Base-by-base conservation (phyloP, 305 asterid genomes). In the Fraxinus angustifolia region DNA sequence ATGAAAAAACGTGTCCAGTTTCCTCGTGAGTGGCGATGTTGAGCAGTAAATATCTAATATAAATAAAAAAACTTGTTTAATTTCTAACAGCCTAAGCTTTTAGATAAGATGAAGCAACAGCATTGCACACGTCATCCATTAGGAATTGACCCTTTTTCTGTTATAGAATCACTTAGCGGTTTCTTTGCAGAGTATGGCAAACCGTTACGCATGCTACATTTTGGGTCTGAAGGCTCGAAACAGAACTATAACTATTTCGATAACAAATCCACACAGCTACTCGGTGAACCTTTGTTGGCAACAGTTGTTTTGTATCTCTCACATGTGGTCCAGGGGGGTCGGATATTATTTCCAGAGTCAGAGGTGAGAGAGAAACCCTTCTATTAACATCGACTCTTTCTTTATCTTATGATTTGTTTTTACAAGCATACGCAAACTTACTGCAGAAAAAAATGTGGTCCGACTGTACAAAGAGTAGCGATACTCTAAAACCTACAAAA, bases 281-380 rank as follows among this genome's bases (percentile, higher is more conserved):
- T 78, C 21, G 87, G 82, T 2, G 83, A 85, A 84, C 89, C 92
- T 73, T 83, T 90, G 84, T 84, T 91, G 86, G 98, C 98, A 78
- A 92, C 95, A 21, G 90, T 94, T 67, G 83, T 93, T 85, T 83
- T 94, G 82, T 91, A 92, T 87, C 97, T 94, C 85, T 93, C 98
- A 75, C 88, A 90, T 78, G 87, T 79, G 85, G 83, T 88, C 50
- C 85, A 79, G 42, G 98, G 97, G 77, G 97, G 98, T 65, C 91
- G 92, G 76, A 87, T 93, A 79, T 76, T 89, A 80, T 93, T 94
- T 81, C 97, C 95, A n/a, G 83, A 86, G 67, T 90, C 96, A 7
- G 86, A 86, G 90, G 98, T 93, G 82, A 75, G 85, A 82, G 19
- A 78, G 68, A 71, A 84, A 73, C 67, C 16, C 33, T 34, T 60